Conservation (phyloP, 495 filamentous ascomycete genomes). For the Penicillium diatomitis region DNA sequence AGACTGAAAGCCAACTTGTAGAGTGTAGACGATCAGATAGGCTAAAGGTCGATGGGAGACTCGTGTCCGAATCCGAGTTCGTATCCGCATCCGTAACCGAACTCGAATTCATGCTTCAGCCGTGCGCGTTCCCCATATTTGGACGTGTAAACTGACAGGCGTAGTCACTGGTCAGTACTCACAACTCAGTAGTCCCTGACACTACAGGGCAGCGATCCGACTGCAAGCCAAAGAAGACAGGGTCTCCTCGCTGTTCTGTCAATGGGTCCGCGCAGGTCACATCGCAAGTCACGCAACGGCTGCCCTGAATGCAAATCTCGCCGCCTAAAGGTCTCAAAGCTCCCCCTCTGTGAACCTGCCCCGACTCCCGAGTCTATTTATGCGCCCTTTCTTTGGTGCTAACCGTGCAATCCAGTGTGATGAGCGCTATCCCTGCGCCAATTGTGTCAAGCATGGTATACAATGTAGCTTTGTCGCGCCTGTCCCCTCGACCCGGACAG, state of each 20-base stretch:
- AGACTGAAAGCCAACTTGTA: too few relatives aligned
- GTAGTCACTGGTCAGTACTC: too few relatives aligned
- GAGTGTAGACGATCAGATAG: neutral
- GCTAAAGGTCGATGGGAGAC: neutral
- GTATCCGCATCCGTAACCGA: constrained; percentile 11
- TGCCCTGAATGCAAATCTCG: constrained; percentile 18
- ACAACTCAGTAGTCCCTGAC: too few relatives aligned
- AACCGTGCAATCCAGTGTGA: constrained; percentile 10
- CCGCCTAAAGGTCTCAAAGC: constrained; percentile 12
- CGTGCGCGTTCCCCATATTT: neutral
- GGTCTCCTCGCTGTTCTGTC: neutral
- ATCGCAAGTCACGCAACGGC: constrained; percentile 21
- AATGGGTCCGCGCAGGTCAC: constrained; percentile 18
- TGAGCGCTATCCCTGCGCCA: constrained; percentile 18
- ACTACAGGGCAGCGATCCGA: too few relatives aligned
- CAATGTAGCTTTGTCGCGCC: constrained; percentile 12
- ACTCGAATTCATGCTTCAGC: constrained; percentile 4
- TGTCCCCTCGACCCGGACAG: neutral
- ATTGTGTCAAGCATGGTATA: constrained; percentile 17
- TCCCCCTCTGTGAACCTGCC: too few relatives aligned
- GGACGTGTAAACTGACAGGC: too few relatives aligned
- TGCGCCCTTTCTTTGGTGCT: neutral
- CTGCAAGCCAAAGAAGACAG: too few relatives aligned
- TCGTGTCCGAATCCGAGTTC: constrained; percentile 8
- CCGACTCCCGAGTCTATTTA: neutral